Evolutionary conservation across 1,284 basidiomycete genomes (phyloP).

Genomic region (Gastroboletus turbinatus): DNA sequence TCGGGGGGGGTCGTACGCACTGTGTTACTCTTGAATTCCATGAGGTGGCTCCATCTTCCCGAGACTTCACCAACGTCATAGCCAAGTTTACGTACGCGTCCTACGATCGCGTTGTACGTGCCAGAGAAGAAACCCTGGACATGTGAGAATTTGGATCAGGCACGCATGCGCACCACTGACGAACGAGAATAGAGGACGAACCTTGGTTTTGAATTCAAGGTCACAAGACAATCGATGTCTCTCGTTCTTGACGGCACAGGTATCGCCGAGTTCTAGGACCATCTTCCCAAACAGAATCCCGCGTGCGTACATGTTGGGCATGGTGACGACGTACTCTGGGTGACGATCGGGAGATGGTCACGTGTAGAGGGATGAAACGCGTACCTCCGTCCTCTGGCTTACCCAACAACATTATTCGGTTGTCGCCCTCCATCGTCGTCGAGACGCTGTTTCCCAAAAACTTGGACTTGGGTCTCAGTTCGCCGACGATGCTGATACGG

Average conservation of each 20-base stretch:
- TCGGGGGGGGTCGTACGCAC: constrained; percentile 37
- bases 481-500: constrained; percentile 81
- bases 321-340: constrained; percentile 80
- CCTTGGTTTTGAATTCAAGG: constrained; percentile 98
- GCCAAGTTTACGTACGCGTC: constrained; percentile 69
- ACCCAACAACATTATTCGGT: constrained; percentile 79
- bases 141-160: not conserved
- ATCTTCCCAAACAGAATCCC: constrained; percentile 98
- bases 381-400: constrained; percentile 83
- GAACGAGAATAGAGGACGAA: constrained; percentile 25
- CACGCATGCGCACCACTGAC: not conserved
- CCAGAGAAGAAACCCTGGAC: constrained; percentile 93
- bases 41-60: constrained; percentile 89
- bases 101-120: constrained; percentile 89
- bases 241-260: constrained; percentile 83
- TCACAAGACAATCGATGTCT: constrained; percentile 77
- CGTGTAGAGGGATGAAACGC: constrained; percentile 32
- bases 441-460: constrained; percentile 97
- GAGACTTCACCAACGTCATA: constrained; percentile 84
- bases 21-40: constrained; percentile 82
- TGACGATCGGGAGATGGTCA: constrained; percentile 7
- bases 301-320: constrained; percentile 98
- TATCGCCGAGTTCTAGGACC: constrained; percentile 95
- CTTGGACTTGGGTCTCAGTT: constrained; percentile 92
- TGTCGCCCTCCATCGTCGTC: constrained; percentile 96